A percentile compares a stretch with the other conserved stretches of the same genome.
phyloP scores from a whole-genome alignment of 805 yeast genomes.

The Starmerella gropengiesseri region DNA sequence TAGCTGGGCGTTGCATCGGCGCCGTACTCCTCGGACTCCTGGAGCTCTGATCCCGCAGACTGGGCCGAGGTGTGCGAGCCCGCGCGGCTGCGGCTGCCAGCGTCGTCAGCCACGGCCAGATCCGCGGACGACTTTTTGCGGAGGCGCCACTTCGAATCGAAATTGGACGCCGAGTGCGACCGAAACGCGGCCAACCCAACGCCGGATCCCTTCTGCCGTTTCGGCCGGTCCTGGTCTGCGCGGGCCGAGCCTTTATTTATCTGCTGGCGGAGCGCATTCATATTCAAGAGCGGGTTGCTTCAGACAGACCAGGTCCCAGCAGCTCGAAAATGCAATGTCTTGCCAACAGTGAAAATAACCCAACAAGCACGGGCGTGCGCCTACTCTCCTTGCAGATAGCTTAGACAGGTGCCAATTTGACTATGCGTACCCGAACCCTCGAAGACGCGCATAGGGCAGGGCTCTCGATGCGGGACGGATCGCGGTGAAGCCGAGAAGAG shows the following conservation, averaged over 20 bases:
- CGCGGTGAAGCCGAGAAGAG: no score
- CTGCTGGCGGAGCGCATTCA: constrained; percentile 8
- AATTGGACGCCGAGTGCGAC: neutral
- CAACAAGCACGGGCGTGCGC: neutral
- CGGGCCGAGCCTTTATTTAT: constrained; percentile 5
- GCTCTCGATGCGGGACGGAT: neutral
- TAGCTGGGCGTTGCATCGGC: neutral
- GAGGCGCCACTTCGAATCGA: constrained; percentile 3
- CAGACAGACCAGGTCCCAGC: no score
- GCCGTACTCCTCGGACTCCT: no score
- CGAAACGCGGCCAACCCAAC: neutral
- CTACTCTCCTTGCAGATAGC: neutral
- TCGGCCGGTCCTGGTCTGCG: constrained; percentile 1
- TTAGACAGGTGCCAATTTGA: neutral
- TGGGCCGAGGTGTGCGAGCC: neutral
- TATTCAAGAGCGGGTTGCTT: no score
- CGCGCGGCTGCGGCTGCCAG: neutral
- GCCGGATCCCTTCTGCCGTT: constrained; percentile 1
- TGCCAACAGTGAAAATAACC: no score
- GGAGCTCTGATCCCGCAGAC: neutral
- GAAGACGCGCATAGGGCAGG: constrained; percentile 5
- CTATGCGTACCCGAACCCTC: constrained; percentile 1
- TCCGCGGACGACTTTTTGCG: no score
- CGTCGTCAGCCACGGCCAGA: no score
- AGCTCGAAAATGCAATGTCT: no score